Evolutionary conservation across 805 yeast species (phyloP).

Genomic region (Komagataella kurtzmanii): DNA sequence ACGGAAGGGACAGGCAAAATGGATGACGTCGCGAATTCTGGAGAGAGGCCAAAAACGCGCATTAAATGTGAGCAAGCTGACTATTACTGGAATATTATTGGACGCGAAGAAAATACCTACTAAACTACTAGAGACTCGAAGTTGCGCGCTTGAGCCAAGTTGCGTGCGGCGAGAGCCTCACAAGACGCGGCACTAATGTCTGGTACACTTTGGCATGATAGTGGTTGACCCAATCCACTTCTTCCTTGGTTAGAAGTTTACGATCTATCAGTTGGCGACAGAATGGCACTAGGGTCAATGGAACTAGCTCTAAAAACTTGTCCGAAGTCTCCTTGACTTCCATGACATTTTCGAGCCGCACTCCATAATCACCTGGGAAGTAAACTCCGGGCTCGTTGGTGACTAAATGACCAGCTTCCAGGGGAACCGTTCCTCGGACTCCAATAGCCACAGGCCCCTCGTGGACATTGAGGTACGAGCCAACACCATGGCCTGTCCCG

Average conservation of each 20-base stretch:
- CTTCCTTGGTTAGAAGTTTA: conserved; percentile 28
- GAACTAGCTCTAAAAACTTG: conserved; percentile 35
- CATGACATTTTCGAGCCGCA: conserved; percentile 40
- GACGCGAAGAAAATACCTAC: neutral
- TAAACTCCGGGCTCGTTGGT: conserved; percentile 56
- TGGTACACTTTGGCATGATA: conserved; percentile 36
- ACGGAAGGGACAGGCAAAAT: neutral
- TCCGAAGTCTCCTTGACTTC: conserved; percentile 26
- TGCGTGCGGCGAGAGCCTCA: conserved; percentile 22
- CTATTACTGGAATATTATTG: neutral
- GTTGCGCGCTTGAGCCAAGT: conserved; percentile 41
- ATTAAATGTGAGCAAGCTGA: neutral
- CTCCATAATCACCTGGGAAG: conserved; percentile 46
- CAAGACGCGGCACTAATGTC: conserved; percentile 23
- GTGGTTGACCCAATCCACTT: conserved; percentile 32
- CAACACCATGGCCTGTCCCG: conserved; percentile 98
- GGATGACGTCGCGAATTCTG: neutral
- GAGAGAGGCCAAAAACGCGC: neutral
- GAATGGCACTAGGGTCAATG: conserved; percentile 45
- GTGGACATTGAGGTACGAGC: conserved; percentile 81
- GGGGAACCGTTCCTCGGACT: conserved; percentile 27
- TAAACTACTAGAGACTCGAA: conserved; percentile 9
- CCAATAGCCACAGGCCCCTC: conserved; percentile 89
- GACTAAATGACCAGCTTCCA: conserved; percentile 39
- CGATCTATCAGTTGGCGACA: conserved; percentile 36